Evolutionary conservation across 495 filamentous ascomycete genomes (phyloP).

Genomic region (Penicillium salamii): DNA sequence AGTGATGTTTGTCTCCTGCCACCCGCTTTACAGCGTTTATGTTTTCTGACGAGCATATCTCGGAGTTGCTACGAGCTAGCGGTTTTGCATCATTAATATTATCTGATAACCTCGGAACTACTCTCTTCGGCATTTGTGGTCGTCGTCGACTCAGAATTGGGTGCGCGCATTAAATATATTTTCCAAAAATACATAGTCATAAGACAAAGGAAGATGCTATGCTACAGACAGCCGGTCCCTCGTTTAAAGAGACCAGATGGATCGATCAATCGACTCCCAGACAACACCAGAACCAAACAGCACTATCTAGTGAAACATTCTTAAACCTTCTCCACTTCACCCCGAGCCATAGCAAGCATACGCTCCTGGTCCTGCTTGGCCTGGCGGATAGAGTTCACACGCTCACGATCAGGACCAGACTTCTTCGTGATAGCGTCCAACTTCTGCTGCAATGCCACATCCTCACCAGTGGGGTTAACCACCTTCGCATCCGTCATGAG

Average conservation of each 20-base stretch:
- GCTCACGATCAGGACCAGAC: conserved; percentile 52
- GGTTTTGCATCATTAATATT: neutral
- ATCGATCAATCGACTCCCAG: conserved; percentile 11
- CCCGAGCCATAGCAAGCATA: conserved; percentile 59
- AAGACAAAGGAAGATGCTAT: conserved; percentile 35
- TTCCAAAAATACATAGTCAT: conserved; percentile 18
- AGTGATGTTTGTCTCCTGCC: neutral
- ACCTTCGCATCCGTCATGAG: conserved; percentile 63
- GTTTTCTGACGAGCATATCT: neutral
- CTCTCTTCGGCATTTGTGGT: neutral
- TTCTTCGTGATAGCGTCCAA: conserved; percentile 54
- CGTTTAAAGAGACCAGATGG: conserved; percentile 9
- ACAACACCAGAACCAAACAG: conserved; percentile 10
- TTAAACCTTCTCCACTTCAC: conserved; percentile 43
- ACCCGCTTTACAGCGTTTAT: neutral
- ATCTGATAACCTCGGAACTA: neutral
- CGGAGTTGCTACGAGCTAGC: neutral
- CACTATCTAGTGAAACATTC: too few species aligned
- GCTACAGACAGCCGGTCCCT: conserved; percentile 32
- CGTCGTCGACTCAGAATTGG: neutral
- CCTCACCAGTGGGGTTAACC: conserved; percentile 57
- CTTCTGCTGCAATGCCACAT: conserved; percentile 56
- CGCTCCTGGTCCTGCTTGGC: conserved; percentile 59
- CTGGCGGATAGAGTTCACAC: conserved; percentile 53
- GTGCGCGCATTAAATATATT: conserved; percentile 16